phyloP scores from a whole-genome alignment of 2,329 filamentous ascomycete species.

The Aspergillus pseudoglaucus region DNA sequence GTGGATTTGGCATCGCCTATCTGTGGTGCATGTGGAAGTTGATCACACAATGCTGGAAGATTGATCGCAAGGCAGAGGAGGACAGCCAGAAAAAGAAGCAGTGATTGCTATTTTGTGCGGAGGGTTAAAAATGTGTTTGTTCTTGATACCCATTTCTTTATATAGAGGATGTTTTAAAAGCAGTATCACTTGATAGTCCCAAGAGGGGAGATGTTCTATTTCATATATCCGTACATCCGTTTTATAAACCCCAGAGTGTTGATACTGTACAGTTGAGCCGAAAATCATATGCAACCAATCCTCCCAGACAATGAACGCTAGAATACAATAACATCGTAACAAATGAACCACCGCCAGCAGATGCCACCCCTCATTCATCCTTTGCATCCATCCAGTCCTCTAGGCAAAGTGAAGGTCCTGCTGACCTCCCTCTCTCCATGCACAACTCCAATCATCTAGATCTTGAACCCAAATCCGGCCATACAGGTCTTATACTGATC shows the following conservation, averaged over 20 bases:
- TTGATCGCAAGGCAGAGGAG: constrained; percentile 20
- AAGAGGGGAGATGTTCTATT: constrained; percentile 15
- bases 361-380: neutral
- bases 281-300: constrained; percentile 4
- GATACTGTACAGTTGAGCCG: neutral
- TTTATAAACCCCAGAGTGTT: constrained; percentile 1
- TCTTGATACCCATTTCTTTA: constrained; percentile 24
- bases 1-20: constrained; percentile 81
- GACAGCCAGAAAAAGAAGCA: constrained; percentile 29
- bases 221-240: neutral
- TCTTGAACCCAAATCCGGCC: constrained; percentile 83
- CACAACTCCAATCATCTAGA: constrained; percentile 18
- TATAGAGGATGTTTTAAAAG: neutral
- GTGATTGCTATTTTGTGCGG: constrained; percentile 12
- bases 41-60: constrained; percentile 24
- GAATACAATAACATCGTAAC: constrained; percentile 9
- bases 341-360: neutral
- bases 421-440: neutral
- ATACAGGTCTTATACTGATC: constrained; percentile 86
- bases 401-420: neutral
- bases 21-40: constrained; percentile 77
- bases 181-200: neutral
- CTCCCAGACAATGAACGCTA: constrained; percentile 17
- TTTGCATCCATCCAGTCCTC: neutral
- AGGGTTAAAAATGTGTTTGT: constrained; percentile 3